phyloP scores from a whole-genome alignment of 345 rosid species.

The Aurinia saxatilis region DNA sequence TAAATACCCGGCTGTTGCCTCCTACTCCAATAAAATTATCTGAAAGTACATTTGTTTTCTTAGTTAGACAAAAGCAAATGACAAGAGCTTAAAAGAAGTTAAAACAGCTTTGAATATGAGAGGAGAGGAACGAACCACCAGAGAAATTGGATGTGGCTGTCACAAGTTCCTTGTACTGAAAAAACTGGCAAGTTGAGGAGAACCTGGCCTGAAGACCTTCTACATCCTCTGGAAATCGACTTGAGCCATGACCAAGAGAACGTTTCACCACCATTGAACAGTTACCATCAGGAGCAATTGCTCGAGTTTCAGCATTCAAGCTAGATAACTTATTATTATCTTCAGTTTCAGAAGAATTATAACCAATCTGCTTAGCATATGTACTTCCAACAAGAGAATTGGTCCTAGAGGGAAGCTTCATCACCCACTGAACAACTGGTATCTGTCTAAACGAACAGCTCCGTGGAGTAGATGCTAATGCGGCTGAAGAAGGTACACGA shows the following conservation, averaged over 20 bases:
- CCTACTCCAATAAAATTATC: constrained; percentile 87
- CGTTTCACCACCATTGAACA: constrained; percentile 22
- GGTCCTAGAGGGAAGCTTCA: constrained; percentile 51
- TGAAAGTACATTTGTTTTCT: constrained; percentile 21
- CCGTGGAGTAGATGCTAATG: constrained; percentile 20
- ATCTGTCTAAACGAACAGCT: constrained; percentile 43
- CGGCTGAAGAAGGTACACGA: constrained; percentile 31
- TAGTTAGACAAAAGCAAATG: neutral
- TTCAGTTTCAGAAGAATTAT: constrained; percentile 15
- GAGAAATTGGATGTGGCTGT: constrained; percentile 58
- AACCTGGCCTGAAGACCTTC: constrained; percentile 51
- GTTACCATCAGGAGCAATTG: constrained; percentile 33
- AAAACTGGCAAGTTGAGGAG: constrained; percentile 69
- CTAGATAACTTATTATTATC: constrained; percentile 9
- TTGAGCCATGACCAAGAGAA: constrained; percentile 25
- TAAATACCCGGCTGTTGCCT: constrained; percentile 80
- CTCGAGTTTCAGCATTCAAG: constrained; percentile 36
- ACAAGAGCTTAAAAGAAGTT: neutral
- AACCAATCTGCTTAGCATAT: constrained; percentile 31
- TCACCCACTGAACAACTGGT: constrained; percentile 63
- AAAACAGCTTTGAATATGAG: neutral
- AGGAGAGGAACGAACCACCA: constrained; percentile 43
- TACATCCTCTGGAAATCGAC: constrained; percentile 42
- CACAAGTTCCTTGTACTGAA: constrained; percentile 63
- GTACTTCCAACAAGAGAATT: constrained; percentile 33